These are phyloP conservation scores for Amaranthus cruentus DNA, from an alignment of 148 eudicot species.

Conservation along the genomic window DNA sequence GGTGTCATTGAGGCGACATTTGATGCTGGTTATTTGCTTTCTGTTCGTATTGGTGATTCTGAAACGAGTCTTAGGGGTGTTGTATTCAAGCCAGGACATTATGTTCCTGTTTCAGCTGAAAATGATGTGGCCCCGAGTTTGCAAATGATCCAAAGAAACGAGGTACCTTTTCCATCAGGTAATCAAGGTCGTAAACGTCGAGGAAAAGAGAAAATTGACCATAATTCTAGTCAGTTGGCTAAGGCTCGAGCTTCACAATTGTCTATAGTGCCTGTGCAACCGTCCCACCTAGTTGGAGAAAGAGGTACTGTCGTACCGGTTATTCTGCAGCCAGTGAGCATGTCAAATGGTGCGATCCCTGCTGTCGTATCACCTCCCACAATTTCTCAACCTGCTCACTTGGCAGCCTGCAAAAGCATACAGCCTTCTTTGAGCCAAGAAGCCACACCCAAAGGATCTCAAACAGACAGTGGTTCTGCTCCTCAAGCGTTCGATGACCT, in stretches of 20 bases:
- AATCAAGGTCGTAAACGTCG: conserved; percentile 29
- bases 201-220: conserved; percentile 34
- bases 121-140: conserved; percentile 81
- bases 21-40: conserved; percentile 38
- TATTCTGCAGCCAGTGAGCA: conserved; percentile 48
- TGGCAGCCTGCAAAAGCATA: conserved; percentile 38
- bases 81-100: conserved; percentile 87
- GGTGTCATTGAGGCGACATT: conserved; percentile 42
- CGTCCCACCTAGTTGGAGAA: conserved; percentile 41
- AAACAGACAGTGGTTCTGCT: conserved; percentile 32
- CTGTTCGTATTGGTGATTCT: conserved; percentile 63
- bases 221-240: conserved; percentile 30
- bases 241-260: conserved; percentile 30
- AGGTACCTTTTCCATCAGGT: conserved; percentile 39
- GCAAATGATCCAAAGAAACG: conserved; percentile 59
- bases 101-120: conserved; percentile 63
- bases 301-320: conserved; percentile 77
- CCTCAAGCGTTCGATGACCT: conserved; percentile 27
- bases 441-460: conserved; percentile 11
- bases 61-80: conserved; percentile 62
- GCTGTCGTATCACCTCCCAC: conserved; percentile 33
- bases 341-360: conserved; percentile 41
- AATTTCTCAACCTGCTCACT: conserved; percentile 42
- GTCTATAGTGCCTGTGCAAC: conserved; percentile 32
- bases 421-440: conserved; percentile 29